These are phyloP conservation scores for Neostapfia colusana DNA, from an alignment of 176 grass and related monocot genomes.

Conservation along the genomic window DNA sequence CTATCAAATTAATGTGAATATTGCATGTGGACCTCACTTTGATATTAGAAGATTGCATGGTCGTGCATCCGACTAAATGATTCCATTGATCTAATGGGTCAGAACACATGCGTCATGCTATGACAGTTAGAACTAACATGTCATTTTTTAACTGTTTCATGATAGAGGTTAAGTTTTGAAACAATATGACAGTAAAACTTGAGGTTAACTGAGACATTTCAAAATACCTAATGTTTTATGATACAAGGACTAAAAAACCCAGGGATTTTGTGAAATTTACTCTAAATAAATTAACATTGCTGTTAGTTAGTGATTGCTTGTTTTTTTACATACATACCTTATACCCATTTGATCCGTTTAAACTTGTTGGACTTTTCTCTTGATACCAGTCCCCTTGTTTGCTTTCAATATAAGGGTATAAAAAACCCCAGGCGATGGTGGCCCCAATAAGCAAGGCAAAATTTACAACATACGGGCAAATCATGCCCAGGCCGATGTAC, in stretches of 20 bases:
- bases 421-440: constrained; percentile 52
- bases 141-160: not conserved
- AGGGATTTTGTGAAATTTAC: not conserved
- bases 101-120: not conserved
- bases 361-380: constrained; percentile 33
- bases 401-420: constrained; percentile 56
- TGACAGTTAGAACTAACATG: not conserved
- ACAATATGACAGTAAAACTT: not conserved
- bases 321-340: constrained; percentile 42
- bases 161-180: not conserved
- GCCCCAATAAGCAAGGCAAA: constrained; percentile 47
- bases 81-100: not conserved
- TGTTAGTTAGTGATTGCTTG: no score
- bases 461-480: constrained; percentile 62
- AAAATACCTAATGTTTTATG: not conserved
- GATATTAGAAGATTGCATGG: not conserved
- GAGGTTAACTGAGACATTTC: not conserved
- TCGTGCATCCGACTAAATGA: no score
- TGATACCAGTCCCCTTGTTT: constrained; percentile 70
- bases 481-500: constrained; percentile 64
- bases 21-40: not conserved
- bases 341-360: constrained; percentile 60
- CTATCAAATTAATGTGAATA: not conserved
- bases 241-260: not conserved
- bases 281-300: no score